A percentile compares a stretch with the other conserved stretches of the same genome.
These are phyloP conservation scores for Exophiala sideris DNA, from an alignment of 2,329 filamentous ascomycete genomes.

Conservation along the genomic window DNA sequence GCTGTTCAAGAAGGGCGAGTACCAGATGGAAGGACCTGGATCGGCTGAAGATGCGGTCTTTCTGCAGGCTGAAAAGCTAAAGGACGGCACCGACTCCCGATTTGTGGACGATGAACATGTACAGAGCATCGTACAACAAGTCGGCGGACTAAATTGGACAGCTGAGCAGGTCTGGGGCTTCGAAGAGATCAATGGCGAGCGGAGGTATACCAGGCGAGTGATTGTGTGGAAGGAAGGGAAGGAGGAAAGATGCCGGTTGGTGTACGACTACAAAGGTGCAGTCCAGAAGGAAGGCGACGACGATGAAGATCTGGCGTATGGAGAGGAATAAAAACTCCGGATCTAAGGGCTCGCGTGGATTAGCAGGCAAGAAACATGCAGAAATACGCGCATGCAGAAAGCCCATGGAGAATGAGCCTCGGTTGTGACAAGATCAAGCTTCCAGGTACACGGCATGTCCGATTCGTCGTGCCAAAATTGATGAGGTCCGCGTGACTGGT, in stretches of 20 bases:
- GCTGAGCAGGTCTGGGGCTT: constrained; percentile 51
- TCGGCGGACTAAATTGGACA: constrained; percentile 47
- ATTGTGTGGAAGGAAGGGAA: constrained; percentile 39
- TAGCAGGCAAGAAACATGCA: neutral
- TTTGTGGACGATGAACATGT: constrained; percentile 59
- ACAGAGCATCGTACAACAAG: constrained; percentile 50
- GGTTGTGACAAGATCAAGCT: too few species aligned
- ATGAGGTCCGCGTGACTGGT: neutral
- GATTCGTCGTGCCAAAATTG: neutral
- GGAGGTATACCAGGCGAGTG: constrained; percentile 43
- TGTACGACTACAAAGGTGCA: constrained; percentile 38
- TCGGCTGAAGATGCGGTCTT: constrained; percentile 38
- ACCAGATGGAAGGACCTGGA: constrained; percentile 45
- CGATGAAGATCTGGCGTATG: constrained; percentile 23
- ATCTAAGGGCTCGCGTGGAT: too few species aligned
- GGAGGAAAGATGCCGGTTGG: constrained; percentile 38
- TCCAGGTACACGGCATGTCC: neutral
- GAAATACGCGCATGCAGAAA: neutral
- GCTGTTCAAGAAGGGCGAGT: constrained; percentile 16
- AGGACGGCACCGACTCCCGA: constrained; percentile 56
- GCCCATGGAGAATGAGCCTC: too few species aligned
- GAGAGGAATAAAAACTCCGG: constrained; percentile 13
- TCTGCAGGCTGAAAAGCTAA: constrained; percentile 39
- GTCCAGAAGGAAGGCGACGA: constrained; percentile 17
- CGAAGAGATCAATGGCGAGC: constrained; percentile 40